Evolutionary conservation across 768 basidiomycete species (phyloP).

Genomic region (Serendipita sp.): DNA sequence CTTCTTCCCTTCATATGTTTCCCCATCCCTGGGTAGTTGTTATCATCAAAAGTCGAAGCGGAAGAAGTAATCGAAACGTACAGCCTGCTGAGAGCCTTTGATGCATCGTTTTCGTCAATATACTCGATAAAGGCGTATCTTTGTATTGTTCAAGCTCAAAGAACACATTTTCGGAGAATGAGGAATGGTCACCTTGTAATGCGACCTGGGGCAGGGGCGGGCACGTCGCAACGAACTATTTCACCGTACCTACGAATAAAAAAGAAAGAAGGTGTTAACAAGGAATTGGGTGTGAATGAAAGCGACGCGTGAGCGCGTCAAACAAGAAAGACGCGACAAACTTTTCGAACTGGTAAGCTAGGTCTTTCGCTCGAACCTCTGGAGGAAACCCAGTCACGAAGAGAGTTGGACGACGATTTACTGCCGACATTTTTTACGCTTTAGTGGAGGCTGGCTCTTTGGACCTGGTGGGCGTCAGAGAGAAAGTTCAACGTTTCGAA

Average conservation of each 20-base stretch:
- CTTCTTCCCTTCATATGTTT: neutral
- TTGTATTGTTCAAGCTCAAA: neutral
- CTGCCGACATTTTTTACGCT: neutral
- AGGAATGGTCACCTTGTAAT: neutral
- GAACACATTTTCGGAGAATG: neutral
- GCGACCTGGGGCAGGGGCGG: constrained; percentile 33
- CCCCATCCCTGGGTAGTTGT: neutral
- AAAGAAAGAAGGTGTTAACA: neutral
- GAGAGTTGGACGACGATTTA: constrained; percentile 38
- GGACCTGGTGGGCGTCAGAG: neutral
- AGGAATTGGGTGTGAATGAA: constrained; percentile 7
- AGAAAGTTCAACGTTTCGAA: too few relatives aligned
- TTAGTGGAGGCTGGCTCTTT: neutral
- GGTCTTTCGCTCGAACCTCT: constrained; percentile 63
- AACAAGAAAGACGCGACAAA: constrained; percentile 18
- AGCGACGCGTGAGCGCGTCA: neutral
- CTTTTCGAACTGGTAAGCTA: constrained; percentile 81
- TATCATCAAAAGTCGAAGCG: neutral
- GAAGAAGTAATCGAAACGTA: neutral
- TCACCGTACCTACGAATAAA: constrained; percentile 50
- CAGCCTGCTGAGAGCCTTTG: neutral
- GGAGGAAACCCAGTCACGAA: constrained; percentile 79
- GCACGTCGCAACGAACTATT: constrained; percentile 77
- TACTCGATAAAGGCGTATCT: constrained; percentile 4
- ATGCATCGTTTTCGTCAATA: constrained; percentile 1